Conservation (phyloP, 441 rosid species). For the Eutrema salsugineum region DNA sequence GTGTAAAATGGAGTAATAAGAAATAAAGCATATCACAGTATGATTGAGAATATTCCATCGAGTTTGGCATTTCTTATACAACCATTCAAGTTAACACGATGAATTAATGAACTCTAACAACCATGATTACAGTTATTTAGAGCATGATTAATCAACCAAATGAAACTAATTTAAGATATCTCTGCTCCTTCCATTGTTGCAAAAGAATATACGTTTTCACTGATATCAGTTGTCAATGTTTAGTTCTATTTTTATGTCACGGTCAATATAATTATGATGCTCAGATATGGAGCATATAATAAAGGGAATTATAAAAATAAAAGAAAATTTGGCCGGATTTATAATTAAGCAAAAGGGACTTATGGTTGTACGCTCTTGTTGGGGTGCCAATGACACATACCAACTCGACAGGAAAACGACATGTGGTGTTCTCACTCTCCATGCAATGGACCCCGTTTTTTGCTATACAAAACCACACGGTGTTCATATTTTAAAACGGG, state of each 20-base stretch:
- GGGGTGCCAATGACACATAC: conserved; percentile 58
- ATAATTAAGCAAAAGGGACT: conserved; percentile 37
- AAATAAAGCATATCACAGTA: background rate
- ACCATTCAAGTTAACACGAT: background rate
- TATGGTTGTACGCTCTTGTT: conserved; percentile 46
- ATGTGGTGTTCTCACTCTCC: conserved; percentile 26
- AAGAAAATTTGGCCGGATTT: background rate
- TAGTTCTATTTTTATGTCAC: background rate
- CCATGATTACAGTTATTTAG: background rate
- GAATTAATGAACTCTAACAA: background rate
- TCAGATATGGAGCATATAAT: background rate
- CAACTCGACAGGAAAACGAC: conserved; percentile 55
- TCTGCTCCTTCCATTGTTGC: background rate
- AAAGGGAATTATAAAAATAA: background rate
- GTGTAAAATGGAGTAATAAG: background rate
- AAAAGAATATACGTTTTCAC: background rate
- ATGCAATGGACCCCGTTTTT: conserved; percentile 36
- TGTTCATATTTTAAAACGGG: conserved; percentile 28
- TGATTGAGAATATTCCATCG: conserved; percentile 8
- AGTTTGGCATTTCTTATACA: background rate
- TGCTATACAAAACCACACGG: conserved; percentile 31
- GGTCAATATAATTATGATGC: conserved; percentile 8
- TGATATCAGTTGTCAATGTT: background rate
- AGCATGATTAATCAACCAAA: background rate
- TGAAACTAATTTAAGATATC: background rate